Conservation (phyloP, 257 asterid species). For the Nicotiana sylvestris region DNA sequence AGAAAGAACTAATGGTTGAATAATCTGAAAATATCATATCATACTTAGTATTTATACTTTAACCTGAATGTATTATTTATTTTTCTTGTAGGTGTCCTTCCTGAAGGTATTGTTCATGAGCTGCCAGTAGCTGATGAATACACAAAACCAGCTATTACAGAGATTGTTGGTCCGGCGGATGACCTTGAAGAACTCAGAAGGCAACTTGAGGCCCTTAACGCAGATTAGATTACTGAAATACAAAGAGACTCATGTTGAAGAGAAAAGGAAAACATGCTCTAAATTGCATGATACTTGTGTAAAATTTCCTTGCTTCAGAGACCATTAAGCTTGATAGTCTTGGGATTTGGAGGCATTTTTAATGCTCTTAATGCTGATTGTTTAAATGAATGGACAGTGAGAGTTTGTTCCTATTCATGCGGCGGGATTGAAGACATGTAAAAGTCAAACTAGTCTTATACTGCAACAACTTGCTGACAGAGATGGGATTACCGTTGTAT, state of each 20-base stretch:
- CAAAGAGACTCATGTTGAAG: not conserved
- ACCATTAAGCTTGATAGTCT: not conserved
- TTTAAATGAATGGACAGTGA: not conserved
- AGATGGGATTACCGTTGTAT: not conserved
- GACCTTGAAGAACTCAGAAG: constrained; percentile 83
- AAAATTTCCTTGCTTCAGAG: not conserved
- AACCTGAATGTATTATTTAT: not conserved
- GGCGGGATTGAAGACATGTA: not conserved
- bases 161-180: constrained; percentile 26
- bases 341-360: not conserved
- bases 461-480: not conserved
- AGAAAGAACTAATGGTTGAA: not conserved
- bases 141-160: constrained; percentile 32
- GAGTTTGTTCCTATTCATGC: not conserved
- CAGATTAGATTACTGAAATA: constrained; percentile 20
- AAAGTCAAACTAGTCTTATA: not conserved
- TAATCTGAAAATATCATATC: not conserved
- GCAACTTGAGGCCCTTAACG: constrained; percentile 84
- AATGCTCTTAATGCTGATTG: not conserved
- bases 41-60: not conserved
- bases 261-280: not conserved
- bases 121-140: constrained; percentile 85
- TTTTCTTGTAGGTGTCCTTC: constrained; percentile 50
- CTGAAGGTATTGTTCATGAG: constrained; percentile 83
- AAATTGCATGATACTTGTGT: not conserved